Percentiles rank a stretch among this genome's conserved stretches.
Evolutionary conservation across 495 filamentous ascomycete genomes (phyloP).

Genomic region (Saxispiralis lemnorum): DNA sequence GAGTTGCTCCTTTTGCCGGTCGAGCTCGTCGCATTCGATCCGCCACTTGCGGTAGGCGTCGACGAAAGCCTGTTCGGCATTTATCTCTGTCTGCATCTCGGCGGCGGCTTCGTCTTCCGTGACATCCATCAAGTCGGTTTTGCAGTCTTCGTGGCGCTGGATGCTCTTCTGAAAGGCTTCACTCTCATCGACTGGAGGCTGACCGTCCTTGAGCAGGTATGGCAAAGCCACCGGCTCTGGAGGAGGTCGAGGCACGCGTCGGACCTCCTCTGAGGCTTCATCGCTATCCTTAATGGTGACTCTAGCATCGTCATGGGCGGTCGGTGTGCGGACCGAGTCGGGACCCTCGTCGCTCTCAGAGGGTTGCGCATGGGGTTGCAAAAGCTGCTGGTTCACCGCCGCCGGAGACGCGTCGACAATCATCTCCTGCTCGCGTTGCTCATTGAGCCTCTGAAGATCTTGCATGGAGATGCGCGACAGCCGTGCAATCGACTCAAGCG

Average conservation of each 20-base stretch:
- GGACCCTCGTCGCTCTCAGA: slow-evolving; percentile 10
- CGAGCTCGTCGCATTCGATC: slow-evolving; percentile 8
- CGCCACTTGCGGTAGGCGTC: slow-evolving; percentile 2
- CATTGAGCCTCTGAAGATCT: slow-evolving; percentile 4
- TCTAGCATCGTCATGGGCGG: slow-evolving; percentile 9
- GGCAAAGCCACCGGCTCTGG: slow-evolving; percentile 21
- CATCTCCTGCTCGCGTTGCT: slow-evolving; percentile 8
- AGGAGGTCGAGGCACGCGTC: slow-evolving; percentile 8
- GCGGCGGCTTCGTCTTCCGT: slow-evolving; percentile 2
- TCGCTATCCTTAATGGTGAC: slow-evolving; percentile 13
- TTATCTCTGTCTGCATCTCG: neutral
- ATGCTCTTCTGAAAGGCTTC: slow-evolving; percentile 10
- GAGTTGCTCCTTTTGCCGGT: slow-evolving; percentile 10
- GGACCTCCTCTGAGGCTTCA: slow-evolving; percentile 3
- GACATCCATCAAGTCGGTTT: slow-evolving; percentile 4
- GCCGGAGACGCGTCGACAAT: slow-evolving; percentile 8
- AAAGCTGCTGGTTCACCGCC: neutral
- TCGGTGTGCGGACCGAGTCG: slow-evolving; percentile 13
- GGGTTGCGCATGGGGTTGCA: slow-evolving; percentile 6
- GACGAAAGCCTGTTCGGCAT: neutral
- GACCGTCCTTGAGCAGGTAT: slow-evolving; percentile 21
- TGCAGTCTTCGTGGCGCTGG: slow-evolving; percentile 10
- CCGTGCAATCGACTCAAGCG: slow-evolving; percentile 16
- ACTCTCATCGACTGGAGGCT: slow-evolving; percentile 4
- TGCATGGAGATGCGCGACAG: slow-evolving; percentile 14